phyloP scores from a whole-genome alignment of 257 asterid genomes.

The Penstemon eatonii region DNA sequence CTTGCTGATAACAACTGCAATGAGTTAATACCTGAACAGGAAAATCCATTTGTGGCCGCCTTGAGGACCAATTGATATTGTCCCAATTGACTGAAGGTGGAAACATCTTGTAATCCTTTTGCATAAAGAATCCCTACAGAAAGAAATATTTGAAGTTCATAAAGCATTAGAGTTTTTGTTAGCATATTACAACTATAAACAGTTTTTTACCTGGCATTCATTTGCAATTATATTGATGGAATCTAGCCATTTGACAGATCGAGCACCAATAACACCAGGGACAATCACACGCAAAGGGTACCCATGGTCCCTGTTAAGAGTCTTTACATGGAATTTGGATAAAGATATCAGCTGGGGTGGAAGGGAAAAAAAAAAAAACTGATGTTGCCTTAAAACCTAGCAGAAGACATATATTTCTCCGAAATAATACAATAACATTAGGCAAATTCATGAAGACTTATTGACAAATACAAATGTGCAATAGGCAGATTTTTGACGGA shows the following conservation, averaged over 20 bases:
- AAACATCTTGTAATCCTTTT: constrained; percentile 96
- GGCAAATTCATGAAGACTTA: too few species aligned
- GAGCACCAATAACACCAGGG: constrained; percentile 99
- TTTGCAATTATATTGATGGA: constrained; percentile 73
- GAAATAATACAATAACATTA: too few species aligned
- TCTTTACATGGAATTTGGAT: constrained; percentile 38
- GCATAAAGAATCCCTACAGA: constrained; percentile 90
- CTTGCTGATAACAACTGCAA: not conserved
- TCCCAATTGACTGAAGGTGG: constrained; percentile 98
- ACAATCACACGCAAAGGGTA: constrained; percentile 95
- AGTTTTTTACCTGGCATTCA: constrained; percentile 76
- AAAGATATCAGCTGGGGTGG: not conserved
- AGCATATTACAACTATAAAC: constrained; percentile 13
- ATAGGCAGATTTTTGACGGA: too few species aligned
- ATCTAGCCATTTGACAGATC: constrained; percentile 99
- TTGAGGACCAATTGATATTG: constrained; percentile 87
- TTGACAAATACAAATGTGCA: too few species aligned
- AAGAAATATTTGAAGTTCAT: constrained; percentile 27
- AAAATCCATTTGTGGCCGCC: constrained; percentile 90
- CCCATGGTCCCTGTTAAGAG: constrained; percentile 96
- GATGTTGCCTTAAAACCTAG: too few species aligned
- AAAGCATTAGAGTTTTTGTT: not conserved
- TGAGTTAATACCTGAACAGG: constrained; percentile 77
- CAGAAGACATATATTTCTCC: too few species aligned
- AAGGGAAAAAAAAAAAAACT: too few species aligned